Evolutionary conservation across 169 alveolate species (phyloP).

Genomic region (Plasmodium coatneyi): DNA sequence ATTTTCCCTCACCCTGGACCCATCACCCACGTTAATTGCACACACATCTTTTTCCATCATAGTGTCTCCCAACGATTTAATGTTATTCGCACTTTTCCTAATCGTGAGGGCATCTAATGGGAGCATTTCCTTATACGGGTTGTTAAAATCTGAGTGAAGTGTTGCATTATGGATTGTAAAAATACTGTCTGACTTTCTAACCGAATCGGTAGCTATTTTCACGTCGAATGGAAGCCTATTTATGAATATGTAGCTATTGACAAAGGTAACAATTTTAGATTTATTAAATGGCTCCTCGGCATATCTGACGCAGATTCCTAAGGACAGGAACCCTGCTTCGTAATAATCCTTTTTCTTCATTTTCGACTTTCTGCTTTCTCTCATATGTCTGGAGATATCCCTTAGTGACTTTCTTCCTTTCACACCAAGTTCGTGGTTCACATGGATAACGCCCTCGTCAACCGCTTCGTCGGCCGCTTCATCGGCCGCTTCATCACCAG

Average conservation of each 20-base stretch:
- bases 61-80: slow-evolving; percentile 3
- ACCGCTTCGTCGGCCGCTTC: not conserved
- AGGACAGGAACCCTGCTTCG: slow-evolving; percentile 60
- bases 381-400: not conserved
- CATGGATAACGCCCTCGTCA: not conserved
- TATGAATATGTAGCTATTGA: slow-evolving; percentile 85
- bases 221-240: slow-evolving; percentile 85
- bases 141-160: slow-evolving; percentile 8
- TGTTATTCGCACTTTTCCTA: not conserved
- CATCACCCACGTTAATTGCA: slow-evolving; percentile 1
- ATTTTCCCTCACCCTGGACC: not conserved
- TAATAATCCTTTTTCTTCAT: slow-evolving; percentile 44
- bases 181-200: slow-evolving; percentile 9
- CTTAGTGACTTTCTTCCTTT: not conserved
- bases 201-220: slow-evolving; percentile 53
- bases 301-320: slow-evolving; percentile 87
- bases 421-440: not conserved
- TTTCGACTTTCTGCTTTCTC: slow-evolving; percentile 37
- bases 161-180: slow-evolving; percentile 3
- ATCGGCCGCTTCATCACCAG: not conserved
- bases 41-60: slow-evolving; percentile 9
- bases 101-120: slow-evolving; percentile 7
- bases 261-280: slow-evolving; percentile 84
- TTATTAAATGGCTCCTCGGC: slow-evolving; percentile 85
- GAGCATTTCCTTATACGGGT: slow-evolving; percentile 34